Conservation (phyloP, 1,284 basidiomycete species). For the Schizophyllum amplum region DNA sequence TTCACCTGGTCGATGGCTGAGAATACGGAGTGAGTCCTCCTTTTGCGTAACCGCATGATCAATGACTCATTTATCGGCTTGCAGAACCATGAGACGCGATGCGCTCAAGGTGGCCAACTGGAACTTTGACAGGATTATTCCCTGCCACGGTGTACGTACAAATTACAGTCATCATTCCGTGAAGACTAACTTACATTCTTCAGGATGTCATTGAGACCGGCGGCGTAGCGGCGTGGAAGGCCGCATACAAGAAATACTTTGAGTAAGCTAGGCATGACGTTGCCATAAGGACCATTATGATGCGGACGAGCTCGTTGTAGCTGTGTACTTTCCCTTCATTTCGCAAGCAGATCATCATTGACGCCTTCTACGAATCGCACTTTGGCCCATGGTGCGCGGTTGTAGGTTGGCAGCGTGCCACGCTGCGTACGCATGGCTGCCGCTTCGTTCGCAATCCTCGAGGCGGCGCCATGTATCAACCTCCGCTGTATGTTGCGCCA, state of each 20-base stretch:
- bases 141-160: conserved; percentile 78
- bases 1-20: conserved; percentile 42
- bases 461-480: too few relatives aligned
- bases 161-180: too few relatives aligned
- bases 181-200: neutral
- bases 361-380: too few relatives aligned
- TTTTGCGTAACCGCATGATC: neutral
- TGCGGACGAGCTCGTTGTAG: too few relatives aligned
- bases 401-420: too few relatives aligned
- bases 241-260: conserved; percentile 30
- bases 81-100: conserved; percentile 72
- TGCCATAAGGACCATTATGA: too few relatives aligned
- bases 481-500: too few relatives aligned
- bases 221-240: conserved; percentile 64
- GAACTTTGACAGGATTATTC: conserved; percentile 88
- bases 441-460: too few relatives aligned
- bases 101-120: conserved; percentile 67
- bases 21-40: conserved; percentile 49
- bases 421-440: too few relatives aligned
- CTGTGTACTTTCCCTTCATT: too few relatives aligned
- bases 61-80: conserved; percentile 1
- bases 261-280: conserved; percentile 5
- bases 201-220: conserved; percentile 75
- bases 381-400: too few relatives aligned
- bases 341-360: too few relatives aligned